Base-by-base conservation (phyloP, 495 filamentous ascomycete genomes). In the Aspergillus avenaceus region DNA sequence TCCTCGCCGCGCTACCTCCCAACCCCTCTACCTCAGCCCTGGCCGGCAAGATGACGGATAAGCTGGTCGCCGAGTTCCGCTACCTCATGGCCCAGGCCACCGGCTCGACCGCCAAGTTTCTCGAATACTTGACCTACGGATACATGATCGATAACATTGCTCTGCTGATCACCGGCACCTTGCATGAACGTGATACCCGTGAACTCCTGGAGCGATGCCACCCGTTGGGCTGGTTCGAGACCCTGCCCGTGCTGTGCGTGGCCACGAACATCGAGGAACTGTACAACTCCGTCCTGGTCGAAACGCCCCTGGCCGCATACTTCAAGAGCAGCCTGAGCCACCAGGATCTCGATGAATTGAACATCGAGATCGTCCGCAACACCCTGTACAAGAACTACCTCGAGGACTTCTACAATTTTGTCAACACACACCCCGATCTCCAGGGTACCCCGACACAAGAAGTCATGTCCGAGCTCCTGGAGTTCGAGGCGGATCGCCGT, bases 101-200 rank as follows among this genome's bases (percentile, higher is more conserved):
- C 5, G 95, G 93, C 6, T 87, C 89, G 0, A 82, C 96, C 18
- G 85, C 91, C 43, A 90, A 88, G 59, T 99, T 99, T 68, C 85
- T 97, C 73, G 89, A 96, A 62, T 99, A 96, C 67, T 74, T 99
- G 47, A 97, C 92, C 9, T 97, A 99, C 62, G 91, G 90, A 40
- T 99, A 99, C 76, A 99, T 99, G 93, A 99, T 99, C 70, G 93
- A 99, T 71, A 99, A 99, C 66, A 90, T 99, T 32, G 95, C 93
- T 22, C 84, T 99, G 19, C 83, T 99, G 59, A 99, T 99, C 69
- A 99, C 93, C 29, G 93, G 95, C 53, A 99, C 95, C 16, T 80
- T 99, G 16, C 93, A 97, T 69, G 95, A 97, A 72, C 84, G 93
- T 62, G 95, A 99, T 72, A 98, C 95, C 12, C 82, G 91, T 34